Conservation (phyloP, 371 early-diverging fungal species). For the Rhizopus sp. region DNA sequence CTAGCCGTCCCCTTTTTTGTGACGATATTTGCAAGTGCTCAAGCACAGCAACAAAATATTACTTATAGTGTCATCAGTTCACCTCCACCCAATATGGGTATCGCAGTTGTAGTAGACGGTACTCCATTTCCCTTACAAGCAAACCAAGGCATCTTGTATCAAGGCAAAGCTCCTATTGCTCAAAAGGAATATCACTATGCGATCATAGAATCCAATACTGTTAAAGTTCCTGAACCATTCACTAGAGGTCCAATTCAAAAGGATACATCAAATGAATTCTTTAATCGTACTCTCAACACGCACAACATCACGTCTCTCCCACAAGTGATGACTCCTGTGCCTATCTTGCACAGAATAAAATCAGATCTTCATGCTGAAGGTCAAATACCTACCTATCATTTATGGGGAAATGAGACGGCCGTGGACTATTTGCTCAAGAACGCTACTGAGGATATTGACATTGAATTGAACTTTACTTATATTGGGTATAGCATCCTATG, state of each 20-base stretch:
- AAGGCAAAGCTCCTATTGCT: conserved; percentile 24
- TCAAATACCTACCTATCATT: conserved; percentile 37
- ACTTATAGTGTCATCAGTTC: conserved; percentile 21
- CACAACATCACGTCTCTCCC: conserved; percentile 8
- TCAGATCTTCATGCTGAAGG: conserved; percentile 18
- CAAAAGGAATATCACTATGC: conserved; percentile 17
- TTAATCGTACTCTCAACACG: conserved; percentile 18
- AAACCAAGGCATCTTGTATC: conserved; percentile 1
- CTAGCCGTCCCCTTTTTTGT: no score
- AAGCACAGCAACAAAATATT: neutral
- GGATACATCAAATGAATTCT: conserved; percentile 20
- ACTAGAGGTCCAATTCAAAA: conserved; percentile 8
- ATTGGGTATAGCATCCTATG: conserved; percentile 17
- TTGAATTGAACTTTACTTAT: conserved; percentile 26
- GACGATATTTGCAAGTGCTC: neutral
- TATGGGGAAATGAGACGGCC: conserved; percentile 17
- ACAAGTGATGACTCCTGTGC: conserved; percentile 8
- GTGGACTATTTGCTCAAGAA: conserved; percentile 24
- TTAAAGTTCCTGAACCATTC: conserved; percentile 19
- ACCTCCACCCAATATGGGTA: neutral
- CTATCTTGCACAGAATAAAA: conserved; percentile 8
- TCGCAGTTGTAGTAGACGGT: conserved; percentile 15
- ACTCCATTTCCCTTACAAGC: conserved; percentile 6
- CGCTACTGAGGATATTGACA: conserved; percentile 15
- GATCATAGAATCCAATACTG: conserved; percentile 1